Evolutionary conservation across 805 yeast species (phyloP), one percentile per base, ranked within the genome.

Genomic region (Ogataea pilisensis): DNA sequence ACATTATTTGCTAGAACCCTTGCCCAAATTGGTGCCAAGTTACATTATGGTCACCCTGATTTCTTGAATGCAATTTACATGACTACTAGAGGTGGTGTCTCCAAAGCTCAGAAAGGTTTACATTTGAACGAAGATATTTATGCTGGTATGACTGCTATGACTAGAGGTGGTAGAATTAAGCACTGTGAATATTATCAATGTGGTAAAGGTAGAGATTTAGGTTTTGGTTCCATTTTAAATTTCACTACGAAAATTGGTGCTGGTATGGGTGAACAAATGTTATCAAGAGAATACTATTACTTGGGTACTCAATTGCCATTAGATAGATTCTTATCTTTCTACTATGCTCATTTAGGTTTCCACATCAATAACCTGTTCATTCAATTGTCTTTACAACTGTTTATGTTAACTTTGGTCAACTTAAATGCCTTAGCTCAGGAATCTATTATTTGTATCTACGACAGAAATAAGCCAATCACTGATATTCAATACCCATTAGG

Each of bases 11-110:
- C 97, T 1, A 74, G 97, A 58, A 89, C 96, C 0, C 67, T 90
- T 50, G 93, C 96, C 0, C 91, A 87, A 55, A 87, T 91, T 52
- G 97, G 97, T 9, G 96, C 95, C 1, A 91, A 91, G 63, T 66
- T 90, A 37, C 98, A 90, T 61, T 90, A 90, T 63, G 98, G 98
- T 2, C 97, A 90, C 66, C 98, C 98, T 3, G 98, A 90, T 69
- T 90, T 90, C 64, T 66, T 91, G 44, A 89, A 91, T 66, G 95
- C 80, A 5, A 80, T 85, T 9, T 90, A 82, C 56, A 91, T 90
- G 97, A 82, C 88, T 0, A 91, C 97, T 3, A 73, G 98, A 65
- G 97, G 98, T 30, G 98, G 98, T 12, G 76, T 91, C 3, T 88
- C 97, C 2, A 90, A 90, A 61, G 96, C 96, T 2, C 98, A 90